phyloP scores from a whole-genome alignment of 208 protist genomes.

The Crithidia bombi region DNA sequence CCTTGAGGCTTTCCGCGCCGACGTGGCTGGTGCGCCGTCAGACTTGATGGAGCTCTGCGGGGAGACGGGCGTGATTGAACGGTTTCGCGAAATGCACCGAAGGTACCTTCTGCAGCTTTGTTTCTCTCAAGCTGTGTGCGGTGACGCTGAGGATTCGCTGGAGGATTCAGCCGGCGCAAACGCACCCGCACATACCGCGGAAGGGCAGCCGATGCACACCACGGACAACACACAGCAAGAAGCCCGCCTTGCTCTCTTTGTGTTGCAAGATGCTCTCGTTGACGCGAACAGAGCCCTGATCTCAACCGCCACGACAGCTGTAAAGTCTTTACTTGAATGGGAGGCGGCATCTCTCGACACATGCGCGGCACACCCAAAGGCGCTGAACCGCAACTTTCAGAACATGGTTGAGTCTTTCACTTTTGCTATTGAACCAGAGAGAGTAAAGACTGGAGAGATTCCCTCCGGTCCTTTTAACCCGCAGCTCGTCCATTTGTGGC shows the following conservation, averaged over 20 bases:
- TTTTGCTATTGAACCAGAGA: conserved; percentile 1
- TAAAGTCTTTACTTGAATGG: conserved; percentile 11
- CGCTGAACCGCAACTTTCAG: conserved; percentile 14
- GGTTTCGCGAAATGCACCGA: conserved; percentile 8
- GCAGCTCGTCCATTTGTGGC: conserved; percentile 47
- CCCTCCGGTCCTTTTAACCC: background rate
- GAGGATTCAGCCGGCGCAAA: background rate
- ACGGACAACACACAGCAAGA: background rate
- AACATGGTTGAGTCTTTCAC: conserved; percentile 20
- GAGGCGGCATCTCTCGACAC: conserved; percentile 8
- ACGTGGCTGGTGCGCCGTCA: conserved; percentile 22
- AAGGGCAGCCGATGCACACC: background rate
- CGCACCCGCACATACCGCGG: background rate
- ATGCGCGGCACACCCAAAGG: background rate
- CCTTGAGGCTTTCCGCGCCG: conserved; percentile 18
- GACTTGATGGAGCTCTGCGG: conserved; percentile 52
- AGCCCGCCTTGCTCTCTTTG: background rate
- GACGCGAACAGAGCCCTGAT: no score
- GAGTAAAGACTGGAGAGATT: background rate
- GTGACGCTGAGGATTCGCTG: background rate
- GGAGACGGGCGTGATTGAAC: conserved; percentile 17
- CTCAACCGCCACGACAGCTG: background rate
- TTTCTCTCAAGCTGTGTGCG: background rate
- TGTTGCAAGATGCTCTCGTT: background rate
- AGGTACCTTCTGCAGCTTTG: conserved; percentile 10